Base-by-base conservation (phyloP, 2,329 filamentous ascomycete genomes). In the Pseudocercospora eumusae region DNA sequence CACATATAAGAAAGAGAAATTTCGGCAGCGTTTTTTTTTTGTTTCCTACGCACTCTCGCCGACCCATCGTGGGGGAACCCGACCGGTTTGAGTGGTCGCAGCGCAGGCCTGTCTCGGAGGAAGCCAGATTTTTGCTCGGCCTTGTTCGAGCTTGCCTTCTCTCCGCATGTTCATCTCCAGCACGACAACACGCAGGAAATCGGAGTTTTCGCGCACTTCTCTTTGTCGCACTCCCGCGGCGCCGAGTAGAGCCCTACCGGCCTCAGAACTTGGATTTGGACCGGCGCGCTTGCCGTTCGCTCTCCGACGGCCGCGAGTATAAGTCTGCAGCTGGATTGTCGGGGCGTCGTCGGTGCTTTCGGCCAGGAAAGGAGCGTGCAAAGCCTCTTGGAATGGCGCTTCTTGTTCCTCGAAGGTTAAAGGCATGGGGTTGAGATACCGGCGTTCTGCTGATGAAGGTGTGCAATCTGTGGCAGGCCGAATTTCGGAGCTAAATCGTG, bases 111-210 rank as follows among this genome's bases (percentile, higher is more conserved):
- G 77, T 64, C 86, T 79, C 49, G 86, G 85, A 40, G 86, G 85
- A 49, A 88, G 74, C 83, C 84, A 87, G 63, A 87, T 80, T 60
- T 80, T 81, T 25, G 86, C 86, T 65, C 81, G 79, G 20, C 84
- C 83, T 15, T 81, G 78, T 64, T 85, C 84, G 49, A 88, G 76
- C 75, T 88, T 88, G 59, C 86, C 86, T 63, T 79, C 79, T 47
- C 85, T 81, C 40, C 85, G 81, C 86, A 88, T 88, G 72, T 88
- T 87, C 85, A 88, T 87, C 74, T 88, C 86, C 53, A 88, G 77
- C 10, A 88, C 86, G 15, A 87, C 84, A 66, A 88, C 82, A 36
- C 86, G 82, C 52, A 88, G 74, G 71, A 88, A 88, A 69, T 88
- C 82, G 66, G 82, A 79, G 72, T 88, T 88, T 69, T 88, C 86